Evolutionary conservation across 2,329 filamentous ascomycete species (phyloP).

Genomic region (Bipolaris gigantea): DNA sequence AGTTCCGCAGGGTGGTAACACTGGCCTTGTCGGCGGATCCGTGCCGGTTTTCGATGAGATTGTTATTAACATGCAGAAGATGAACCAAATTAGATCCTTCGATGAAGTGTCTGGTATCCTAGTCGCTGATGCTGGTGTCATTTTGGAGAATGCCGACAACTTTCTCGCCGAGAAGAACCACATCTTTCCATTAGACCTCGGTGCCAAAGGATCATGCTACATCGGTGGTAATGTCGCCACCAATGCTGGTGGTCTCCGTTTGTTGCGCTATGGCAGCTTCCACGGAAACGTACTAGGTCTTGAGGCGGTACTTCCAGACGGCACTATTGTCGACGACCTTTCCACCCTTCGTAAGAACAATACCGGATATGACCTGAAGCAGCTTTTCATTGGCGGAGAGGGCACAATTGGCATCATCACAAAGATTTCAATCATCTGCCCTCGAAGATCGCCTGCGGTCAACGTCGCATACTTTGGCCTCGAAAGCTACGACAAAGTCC

Average conservation of each 20-base stretch:
- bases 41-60: conserved; percentile 99
- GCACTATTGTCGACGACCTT: conserved; percentile 87
- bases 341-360: conserved; percentile 94
- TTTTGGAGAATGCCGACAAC: conserved; percentile 85
- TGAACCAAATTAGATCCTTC: conserved; percentile 90
- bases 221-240: conserved; percentile 95
- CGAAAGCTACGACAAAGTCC: conserved; percentile 86
- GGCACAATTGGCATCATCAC: conserved; percentile 96
- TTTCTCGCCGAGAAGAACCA: conserved; percentile 80
- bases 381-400: conserved; percentile 93
- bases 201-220: conserved; percentile 95
- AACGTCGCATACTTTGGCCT: conserved; percentile 96
- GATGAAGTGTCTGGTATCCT: conserved; percentile 90
- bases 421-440: conserved; percentile 83
- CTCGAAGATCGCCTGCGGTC: conserved; percentile 80
- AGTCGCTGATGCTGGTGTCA: conserved; percentile 86
- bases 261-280: conserved; percentile 90
- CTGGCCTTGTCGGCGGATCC: conserved; percentile 90
- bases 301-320: conserved; percentile 91
- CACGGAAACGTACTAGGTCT: conserved; percentile 92
- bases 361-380: conserved; percentile 96
- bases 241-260: conserved; percentile 87
- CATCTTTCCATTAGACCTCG: conserved; percentile 95
- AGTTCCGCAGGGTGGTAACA: conserved; percentile 96
- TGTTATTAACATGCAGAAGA: conserved; percentile 83